Evolutionary conservation across 2,329 filamentous ascomycete genomes (phyloP), one percentile per base, ranked within the genome.

Genomic region (Ophiostoma quercus): DNA sequence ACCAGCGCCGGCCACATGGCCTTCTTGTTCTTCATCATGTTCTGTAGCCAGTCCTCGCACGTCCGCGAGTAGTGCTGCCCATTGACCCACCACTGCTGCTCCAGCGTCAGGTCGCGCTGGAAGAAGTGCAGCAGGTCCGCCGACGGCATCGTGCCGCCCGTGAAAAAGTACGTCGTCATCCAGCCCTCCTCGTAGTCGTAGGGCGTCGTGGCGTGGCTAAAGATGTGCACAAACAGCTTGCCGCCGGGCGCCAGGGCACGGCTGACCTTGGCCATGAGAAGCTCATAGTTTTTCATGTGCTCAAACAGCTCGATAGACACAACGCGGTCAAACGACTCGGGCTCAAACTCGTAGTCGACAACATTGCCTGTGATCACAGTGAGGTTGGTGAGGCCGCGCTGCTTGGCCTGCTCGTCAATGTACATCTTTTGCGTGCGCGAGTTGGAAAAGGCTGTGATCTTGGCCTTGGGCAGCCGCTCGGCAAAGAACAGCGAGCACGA

Each of bases 131-230:
- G 77, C 69, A 92, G 77, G 76, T 91, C 89, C 0, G 87, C 84
- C 60, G 83, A 87, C 3, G 87, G 87, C 89, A 91, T 92, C 7
- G 88, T 91, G 1, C 89, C 89, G 14, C 89, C 89, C 0, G 88
- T 89, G 79, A 91, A 91, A 81, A 91, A 92, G 75, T 90, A 83
- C 72, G 85, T 85, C 67, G 88, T 89, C 89, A 91, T 91, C 89
- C 89, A 92, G 43, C 89, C 89, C 67, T 85, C 84, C 72, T 91
- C 88, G 73, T 87, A 91, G 75, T 91, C 88, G 75, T 91, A 91
- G 0, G 89, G 88, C 16, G 86, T 88, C 12, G 82, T 83, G 74
- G 82, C 84, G 77, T 91, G 88, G 47, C 82, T 82, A 75, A 91
- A 91, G 68, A 90, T 85, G 74, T 91, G 89, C 70, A 90, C 85